These are phyloP conservation scores for Malassezia pachydermatis DNA, from an alignment of 1,284 basidiomycete genomes.

Conservation along the genomic window DNA sequence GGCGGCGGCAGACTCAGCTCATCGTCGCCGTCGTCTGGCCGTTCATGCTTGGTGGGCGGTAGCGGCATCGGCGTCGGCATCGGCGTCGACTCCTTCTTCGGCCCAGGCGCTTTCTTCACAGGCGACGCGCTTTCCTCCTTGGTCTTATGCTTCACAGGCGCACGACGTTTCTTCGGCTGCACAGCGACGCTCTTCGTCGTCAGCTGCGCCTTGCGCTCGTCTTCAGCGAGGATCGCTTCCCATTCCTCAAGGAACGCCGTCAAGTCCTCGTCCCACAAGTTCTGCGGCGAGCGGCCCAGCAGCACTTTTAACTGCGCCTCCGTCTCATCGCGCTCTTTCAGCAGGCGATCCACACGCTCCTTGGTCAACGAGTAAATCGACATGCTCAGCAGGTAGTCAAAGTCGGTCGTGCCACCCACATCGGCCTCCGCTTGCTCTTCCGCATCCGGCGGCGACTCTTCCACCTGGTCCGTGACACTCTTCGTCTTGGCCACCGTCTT, in stretches of 20 bases:
- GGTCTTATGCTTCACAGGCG: constrained; percentile 19
- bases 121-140: constrained; percentile 8
- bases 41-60: constrained; percentile 19
- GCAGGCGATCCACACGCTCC: constrained; percentile 83
- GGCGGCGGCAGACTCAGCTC: constrained; percentile 19
- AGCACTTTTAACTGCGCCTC: constrained; percentile 71
- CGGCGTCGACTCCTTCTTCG: background rate
- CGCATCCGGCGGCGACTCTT: constrained; percentile 53
- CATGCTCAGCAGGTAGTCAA: constrained; percentile 91
- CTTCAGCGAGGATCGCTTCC: constrained; percentile 56
- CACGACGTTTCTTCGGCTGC: constrained; percentile 19
- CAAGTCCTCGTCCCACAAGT: constrained; percentile 84
- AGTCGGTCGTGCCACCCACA: constrained; percentile 56
- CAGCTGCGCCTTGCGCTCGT: constrained; percentile 52
- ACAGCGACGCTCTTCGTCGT: constrained; percentile 16
- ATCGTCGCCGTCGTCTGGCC: constrained; percentile 24
- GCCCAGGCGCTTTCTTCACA: constrained; percentile 15
- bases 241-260: constrained; percentile 73
- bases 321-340: constrained; percentile 69
- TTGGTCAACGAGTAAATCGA: constrained; percentile 85
- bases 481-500: constrained; percentile 58
- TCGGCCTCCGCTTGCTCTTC: constrained; percentile 52
- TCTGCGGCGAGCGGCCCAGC: constrained; percentile 67
- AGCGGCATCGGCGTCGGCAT: background rate
- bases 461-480: constrained; percentile 60